Evolutionary conservation across 768 basidiomycete species (phyloP).

Genomic region (Lactarius hatsudake): DNA sequence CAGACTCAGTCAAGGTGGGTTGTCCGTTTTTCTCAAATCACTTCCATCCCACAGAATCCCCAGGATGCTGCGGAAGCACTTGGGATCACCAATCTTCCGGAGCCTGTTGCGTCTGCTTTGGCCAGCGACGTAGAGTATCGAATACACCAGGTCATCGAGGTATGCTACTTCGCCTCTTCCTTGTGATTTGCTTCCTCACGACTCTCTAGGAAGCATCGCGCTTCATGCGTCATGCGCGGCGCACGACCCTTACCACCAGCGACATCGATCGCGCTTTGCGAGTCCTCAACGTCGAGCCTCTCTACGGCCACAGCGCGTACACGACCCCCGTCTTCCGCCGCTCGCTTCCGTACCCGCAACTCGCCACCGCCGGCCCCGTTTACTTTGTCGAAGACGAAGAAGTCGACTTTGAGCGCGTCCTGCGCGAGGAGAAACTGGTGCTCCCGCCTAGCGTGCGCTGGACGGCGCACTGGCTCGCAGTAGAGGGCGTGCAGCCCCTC

Average conservation of each 20-base stretch:
- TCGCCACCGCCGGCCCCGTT: constrained; percentile 60
- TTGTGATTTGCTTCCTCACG: constrained; percentile 2
- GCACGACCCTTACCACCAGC: constrained; percentile 83
- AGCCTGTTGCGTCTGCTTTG: constrained; percentile 75
- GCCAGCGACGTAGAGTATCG: constrained; percentile 98
- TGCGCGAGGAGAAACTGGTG: constrained; percentile 81
- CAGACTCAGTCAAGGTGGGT: constrained; percentile 27
- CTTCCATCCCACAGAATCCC: constrained; percentile 9
- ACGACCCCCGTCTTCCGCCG: constrained; percentile 62
- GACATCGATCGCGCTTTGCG: constrained; percentile 95
- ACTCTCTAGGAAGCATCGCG: constrained; percentile 81
- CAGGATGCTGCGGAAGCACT: constrained; percentile 92
- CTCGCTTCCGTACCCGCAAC: constrained; percentile 45
- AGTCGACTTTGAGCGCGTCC: constrained; percentile 89
- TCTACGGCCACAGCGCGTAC: constrained; percentile 79
- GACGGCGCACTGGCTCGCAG: constrained; percentile 97
- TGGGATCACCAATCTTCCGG: constrained; percentile 70
- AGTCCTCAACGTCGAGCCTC: constrained; percentile 92
- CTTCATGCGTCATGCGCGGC: constrained; percentile 92
- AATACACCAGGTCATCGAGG: constrained; percentile 92
- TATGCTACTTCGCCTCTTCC: constrained; percentile 34
- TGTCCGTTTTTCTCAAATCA: neutral
- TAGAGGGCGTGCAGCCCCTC: constrained; percentile 96
- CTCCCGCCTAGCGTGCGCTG: constrained; percentile 80
- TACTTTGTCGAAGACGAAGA: constrained; percentile 97